phyloP scores from a whole-genome alignment of 169 alveolate species.

The Sarcocystis neurona region DNA sequence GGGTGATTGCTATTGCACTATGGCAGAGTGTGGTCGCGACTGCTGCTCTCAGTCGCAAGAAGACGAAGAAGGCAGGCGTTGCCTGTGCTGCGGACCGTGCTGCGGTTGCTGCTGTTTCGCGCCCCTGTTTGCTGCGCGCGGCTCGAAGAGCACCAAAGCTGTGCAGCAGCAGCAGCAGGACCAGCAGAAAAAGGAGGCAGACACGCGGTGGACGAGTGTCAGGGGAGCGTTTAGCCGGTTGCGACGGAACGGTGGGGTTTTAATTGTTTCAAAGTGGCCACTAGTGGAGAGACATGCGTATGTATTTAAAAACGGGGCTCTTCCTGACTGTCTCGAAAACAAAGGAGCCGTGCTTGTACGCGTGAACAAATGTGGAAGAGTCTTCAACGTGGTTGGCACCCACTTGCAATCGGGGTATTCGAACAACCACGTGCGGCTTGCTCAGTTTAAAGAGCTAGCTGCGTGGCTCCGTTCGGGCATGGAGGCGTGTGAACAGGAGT shows the following conservation, averaged over 20 bases:
- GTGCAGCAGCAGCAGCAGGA: background rate
- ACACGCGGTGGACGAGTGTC: slow-evolving; percentile 59
- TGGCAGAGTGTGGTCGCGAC: background rate
- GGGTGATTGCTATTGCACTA: slow-evolving; percentile 31
- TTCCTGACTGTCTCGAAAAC: slow-evolving; percentile 71
- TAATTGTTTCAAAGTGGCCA: slow-evolving; percentile 71
- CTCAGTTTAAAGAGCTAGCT: slow-evolving; percentile 74
- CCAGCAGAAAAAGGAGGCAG: background rate
- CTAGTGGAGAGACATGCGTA: slow-evolving; percentile 72
- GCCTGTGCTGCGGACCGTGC: slow-evolving; percentile 49
- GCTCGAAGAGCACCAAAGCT: background rate
- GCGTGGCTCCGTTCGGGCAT: slow-evolving; percentile 77
- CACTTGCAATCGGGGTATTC: slow-evolving; percentile 79
- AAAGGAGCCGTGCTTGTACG: slow-evolving; percentile 84
- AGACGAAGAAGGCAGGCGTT: slow-evolving; percentile 35
- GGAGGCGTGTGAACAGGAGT: slow-evolving; percentile 64
- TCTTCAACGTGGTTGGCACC: slow-evolving; percentile 78
- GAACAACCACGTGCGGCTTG: slow-evolving; percentile 68
- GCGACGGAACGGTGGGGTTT: slow-evolving; percentile 72
- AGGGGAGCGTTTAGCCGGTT: slow-evolving; percentile 57
- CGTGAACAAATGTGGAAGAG: slow-evolving; percentile 66
- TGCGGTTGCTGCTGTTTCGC: slow-evolving; percentile 47
- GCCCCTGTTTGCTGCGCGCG: background rate
- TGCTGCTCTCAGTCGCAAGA: slow-evolving; percentile 12
- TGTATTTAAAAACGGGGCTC: slow-evolving; percentile 59